phyloP scores from a whole-genome alignment of 2,329 filamentous ascomycete genomes.

The Coniochaeta sp. region DNA sequence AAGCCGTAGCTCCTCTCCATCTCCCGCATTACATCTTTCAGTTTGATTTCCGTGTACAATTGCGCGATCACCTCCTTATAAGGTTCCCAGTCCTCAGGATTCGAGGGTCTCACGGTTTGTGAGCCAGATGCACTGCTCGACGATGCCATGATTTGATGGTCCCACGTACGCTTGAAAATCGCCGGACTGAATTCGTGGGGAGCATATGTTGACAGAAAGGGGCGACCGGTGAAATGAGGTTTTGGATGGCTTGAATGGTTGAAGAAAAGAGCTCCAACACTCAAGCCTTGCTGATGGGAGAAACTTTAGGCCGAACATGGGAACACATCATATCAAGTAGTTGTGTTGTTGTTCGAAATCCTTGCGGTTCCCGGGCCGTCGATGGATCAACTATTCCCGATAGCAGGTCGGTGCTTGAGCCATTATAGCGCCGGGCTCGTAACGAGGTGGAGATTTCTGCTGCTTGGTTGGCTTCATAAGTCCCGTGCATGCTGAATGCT shows the following conservation, averaged over 20 bases:
- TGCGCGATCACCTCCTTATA: constrained; percentile 18
- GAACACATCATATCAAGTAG: background rate
- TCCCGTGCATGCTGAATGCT: background rate
- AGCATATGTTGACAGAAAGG: background rate
- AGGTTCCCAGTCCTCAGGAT: constrained; percentile 24
- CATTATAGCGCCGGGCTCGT: constrained; percentile 1
- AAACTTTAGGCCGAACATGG: background rate
- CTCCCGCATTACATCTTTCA: constrained; percentile 29
- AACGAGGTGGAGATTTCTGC: background rate
- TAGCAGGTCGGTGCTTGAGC: background rate
- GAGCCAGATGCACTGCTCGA: background rate
- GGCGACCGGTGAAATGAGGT: too few relatives aligned
- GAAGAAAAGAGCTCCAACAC: too few relatives aligned
- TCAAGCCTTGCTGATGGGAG: background rate
- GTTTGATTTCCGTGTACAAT: constrained; percentile 24
- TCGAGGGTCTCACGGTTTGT: constrained; percentile 15
- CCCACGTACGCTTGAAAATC: background rate
- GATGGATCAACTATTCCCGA: background rate
- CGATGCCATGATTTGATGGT: background rate
- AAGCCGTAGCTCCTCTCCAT: constrained; percentile 20
- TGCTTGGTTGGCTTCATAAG: constrained; percentile 1
- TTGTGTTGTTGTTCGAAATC: background rate
- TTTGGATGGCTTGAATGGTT: too few relatives aligned
- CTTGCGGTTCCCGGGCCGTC: background rate
- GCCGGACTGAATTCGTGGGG: background rate